Evolutionary conservation across 225 moss, liverwort and hornwort species (phyloP), one percentile per base, ranked within the genome.

Genomic region (Climacium dendroides): DNA sequence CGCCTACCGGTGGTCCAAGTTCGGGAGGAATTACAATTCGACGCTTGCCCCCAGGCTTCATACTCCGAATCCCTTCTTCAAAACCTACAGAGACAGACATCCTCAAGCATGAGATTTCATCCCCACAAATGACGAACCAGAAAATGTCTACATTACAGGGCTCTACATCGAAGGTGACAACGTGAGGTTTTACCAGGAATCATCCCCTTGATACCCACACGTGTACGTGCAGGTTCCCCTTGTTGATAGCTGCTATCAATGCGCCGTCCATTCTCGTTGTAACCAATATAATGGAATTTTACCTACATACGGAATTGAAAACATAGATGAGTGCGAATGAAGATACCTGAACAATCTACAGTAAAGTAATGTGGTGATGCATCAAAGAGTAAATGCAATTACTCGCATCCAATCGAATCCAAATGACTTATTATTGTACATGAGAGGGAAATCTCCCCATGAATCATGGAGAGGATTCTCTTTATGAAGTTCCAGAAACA

Each of bases 191-290:
- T 89, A 96, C 96, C 98, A 85, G 98, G 98, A 88, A 98, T 98
- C 97, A 98, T 93, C 47, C 98, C 98, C 78, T 98, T 95, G 87
- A 97, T 95, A 58, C 98, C 98, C 57, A 98, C 90, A 74, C 98
- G 94, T 60, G 97, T 96, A 28, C 95, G 94, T 64, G 98, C 97
- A 79, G 98, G 98, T 89, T 91, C 92, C 69, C 98, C 97, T 92
- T 97, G 98, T 90, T 97, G 97, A 76, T 98, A 98, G 85, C 98
- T 98, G 88, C 98, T 98, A 89, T 98, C 98, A 87, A 98, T 97
- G 55, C 97, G 94, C 67, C 96, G 89, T 73, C 98, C 98, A 85
- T 95, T 91, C 90, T 98, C 98, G 81, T 98, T 98, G 90, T 98
- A 98, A 59, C 98, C 98, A 50, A 90, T 95, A 74, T 98, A 98